Evolutionary conservation across 2,329 filamentous ascomycete species (phyloP).

Genomic region (Periconia digitata): DNA sequence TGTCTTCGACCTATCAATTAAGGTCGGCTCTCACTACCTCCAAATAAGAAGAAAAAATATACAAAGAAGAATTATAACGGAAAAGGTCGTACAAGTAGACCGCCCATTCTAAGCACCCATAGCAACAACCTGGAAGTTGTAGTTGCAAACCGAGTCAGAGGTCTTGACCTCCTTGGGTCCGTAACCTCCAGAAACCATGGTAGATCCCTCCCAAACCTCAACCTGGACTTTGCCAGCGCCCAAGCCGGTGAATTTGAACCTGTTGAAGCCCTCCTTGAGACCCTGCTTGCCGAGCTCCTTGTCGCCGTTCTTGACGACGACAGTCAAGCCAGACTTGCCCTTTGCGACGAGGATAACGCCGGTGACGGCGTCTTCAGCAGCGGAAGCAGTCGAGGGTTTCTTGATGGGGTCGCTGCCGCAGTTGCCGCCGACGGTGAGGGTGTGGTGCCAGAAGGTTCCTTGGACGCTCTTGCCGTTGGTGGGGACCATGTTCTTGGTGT

Average conservation of each 20-base stretch:
- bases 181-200: conserved; percentile 22
- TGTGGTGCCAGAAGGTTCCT: conserved; percentile 26
- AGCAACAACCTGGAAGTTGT: conserved; percentile 19
- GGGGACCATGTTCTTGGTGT: conserved; percentile 22
- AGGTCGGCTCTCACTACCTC: no score
- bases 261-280: conserved; percentile 20
- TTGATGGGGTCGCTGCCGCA: conserved; percentile 48
- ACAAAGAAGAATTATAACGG: neutral
- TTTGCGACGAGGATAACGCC: conserved; percentile 26
- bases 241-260: conserved; percentile 22
- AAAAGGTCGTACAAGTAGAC: neutral
- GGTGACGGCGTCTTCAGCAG: conserved; percentile 20
- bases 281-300: conserved; percentile 15
- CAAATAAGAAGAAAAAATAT: neutral
- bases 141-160: conserved; percentile 14
- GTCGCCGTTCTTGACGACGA: conserved; percentile 24
- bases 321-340: conserved; percentile 18
- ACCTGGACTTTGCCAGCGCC: conserved; percentile 24
- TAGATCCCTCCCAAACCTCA: conserved; percentile 26
- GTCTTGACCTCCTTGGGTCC: conserved; percentile 9
- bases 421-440: conserved; percentile 24
- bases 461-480: conserved; percentile 17
- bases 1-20: no score
- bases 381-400: conserved; percentile 18
- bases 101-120: conserved; percentile 1